Evolutionary conservation across 257 asterid genomes (phyloP), one percentile per base, ranked within the genome.

Genomic region (Eucommia ulmoides): DNA sequence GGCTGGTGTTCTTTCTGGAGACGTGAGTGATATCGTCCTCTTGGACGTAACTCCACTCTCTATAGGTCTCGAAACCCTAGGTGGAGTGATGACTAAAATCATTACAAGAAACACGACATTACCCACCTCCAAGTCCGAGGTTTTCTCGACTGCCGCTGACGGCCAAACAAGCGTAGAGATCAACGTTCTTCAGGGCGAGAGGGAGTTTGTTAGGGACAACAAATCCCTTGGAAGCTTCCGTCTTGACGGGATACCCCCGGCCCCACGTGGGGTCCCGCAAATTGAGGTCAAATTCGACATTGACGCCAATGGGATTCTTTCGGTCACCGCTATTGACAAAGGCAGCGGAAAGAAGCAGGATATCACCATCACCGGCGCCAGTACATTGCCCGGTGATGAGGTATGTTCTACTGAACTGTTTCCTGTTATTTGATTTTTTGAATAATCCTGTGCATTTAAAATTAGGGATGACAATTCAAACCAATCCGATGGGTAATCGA

Each of bases 1-100:
- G 97, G 97, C 97, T 68, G 97, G 97, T 70, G 96, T 89, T 64
- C 73, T 89, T 73, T 74, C 96, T 0, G 97, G 97, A 61, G 97
- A 89, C 78, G 97, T 89, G 51, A 89, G 96, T 22, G 91, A 89
- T 60, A 82, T 89, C 35, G 97, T 89, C 49, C 97, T 89, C 73
- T 76, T 89, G 23, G 97, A 89, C 63, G 97, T 89, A 20, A 57
- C 93, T 5, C 97, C 97, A 6, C 67, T 89, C 54, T 89, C 97
- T 24, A 41, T 89, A 68, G 97, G 97, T n/a, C 68, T 89, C 69
- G 97, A 89, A 78, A 89, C 97, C 24, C 94, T 89, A 20, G 97
- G 97, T 44, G 96, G 97, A 24, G 97, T 89, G 20, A 89, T 89
- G 97, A 89, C 97, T 19, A 88, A 89, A 76, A 89, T 89, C 58